Evolutionary conservation across 495 filamentous ascomycete genomes (phyloP).

Genomic region (Schizothecium vesticola): DNA sequence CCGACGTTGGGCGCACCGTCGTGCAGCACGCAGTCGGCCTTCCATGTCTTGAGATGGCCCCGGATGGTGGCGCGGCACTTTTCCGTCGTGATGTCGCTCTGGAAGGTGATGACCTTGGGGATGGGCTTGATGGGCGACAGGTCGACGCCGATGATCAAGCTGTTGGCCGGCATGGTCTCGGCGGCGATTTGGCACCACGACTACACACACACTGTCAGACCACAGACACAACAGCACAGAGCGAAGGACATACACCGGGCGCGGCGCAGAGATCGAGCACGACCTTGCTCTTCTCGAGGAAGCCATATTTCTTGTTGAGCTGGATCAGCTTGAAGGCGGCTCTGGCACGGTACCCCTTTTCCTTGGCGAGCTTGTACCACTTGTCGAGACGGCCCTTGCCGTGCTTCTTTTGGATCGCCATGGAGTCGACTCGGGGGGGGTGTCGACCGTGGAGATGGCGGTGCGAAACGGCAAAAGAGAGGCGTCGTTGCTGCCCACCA

Average conservation of each 20-base stretch:
- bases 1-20: conserved; percentile 98
- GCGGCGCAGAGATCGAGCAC: conserved; percentile 95
- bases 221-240: background rate
- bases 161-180: conserved; percentile 86
- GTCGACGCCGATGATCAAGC: conserved; percentile 92
- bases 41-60: conserved; percentile 91
- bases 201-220: conserved; percentile 33
- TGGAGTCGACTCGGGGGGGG: conserved; percentile 33
- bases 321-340: conserved; percentile 98
- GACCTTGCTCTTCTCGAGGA: conserved; percentile 93
- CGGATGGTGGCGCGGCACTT: conserved; percentile 92
- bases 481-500: background rate
- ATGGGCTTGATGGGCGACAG: conserved; percentile 94
- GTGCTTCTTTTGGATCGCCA: conserved; percentile 99
- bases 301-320: conserved; percentile 97
- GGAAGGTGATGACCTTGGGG: conserved; percentile 86
- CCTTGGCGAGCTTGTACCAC: conserved; percentile 85
- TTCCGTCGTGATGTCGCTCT: conserved; percentile 96
- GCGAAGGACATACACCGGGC: conserved; percentile 66
- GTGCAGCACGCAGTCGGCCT: conserved; percentile 94
- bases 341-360: conserved; percentile 94
- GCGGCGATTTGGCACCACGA: conserved; percentile 99
- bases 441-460: background rate
- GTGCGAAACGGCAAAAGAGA: background rate
- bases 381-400: conserved; percentile 99